Evolutionary conservation across 441 rosid genomes (phyloP).

Genomic region (Syzygium syzygioides): DNA sequence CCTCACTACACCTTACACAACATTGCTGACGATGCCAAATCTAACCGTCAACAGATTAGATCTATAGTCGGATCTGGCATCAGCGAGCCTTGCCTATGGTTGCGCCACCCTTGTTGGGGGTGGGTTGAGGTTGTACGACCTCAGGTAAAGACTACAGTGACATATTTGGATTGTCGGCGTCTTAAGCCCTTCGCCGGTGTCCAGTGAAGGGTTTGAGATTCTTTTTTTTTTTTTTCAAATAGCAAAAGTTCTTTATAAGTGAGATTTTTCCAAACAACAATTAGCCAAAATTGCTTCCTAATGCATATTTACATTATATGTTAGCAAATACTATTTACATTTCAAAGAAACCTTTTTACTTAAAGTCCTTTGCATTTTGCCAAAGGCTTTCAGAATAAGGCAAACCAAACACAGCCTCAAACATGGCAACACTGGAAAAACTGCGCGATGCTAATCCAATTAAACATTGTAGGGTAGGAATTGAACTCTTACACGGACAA

Average conservation of each 20-base stretch:
- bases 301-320: no score
- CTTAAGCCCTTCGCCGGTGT: neutral
- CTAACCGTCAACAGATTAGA: no score
- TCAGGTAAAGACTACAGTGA: neutral
- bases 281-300: no score
- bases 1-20: neutral
- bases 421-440: neutral
- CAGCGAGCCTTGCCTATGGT: neutral
- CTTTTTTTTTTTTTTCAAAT: no score
- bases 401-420: no score
- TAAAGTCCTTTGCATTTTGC: no score
- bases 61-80: rapidly evolving
- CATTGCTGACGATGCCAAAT: no score
- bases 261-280: neutral
- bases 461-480: neutral
- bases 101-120: neutral
- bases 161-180: no score
- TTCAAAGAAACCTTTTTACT: no score
- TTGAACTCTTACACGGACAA: neutral
- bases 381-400: no score
- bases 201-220: neutral
- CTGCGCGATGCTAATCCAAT: neutral
- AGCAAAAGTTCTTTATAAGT: neutral
- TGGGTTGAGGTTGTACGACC: neutral
- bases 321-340: neutral